Evolutionary conservation across 2,329 filamentous ascomycete genomes (phyloP), one percentile per base, ranked within the genome.

Genomic region (Colletotrichum sp.): DNA sequence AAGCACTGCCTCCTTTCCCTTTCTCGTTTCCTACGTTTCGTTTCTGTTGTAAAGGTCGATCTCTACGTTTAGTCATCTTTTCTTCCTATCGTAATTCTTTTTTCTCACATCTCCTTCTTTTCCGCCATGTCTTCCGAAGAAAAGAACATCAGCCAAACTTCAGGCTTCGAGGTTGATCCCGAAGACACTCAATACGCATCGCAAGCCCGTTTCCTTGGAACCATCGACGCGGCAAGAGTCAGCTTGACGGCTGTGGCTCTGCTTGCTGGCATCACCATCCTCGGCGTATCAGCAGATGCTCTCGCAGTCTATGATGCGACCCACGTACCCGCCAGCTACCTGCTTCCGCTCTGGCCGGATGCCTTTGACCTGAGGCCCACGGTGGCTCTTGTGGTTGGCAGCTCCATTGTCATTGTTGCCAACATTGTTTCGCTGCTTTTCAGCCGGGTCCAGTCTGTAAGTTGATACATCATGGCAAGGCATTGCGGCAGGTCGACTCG

Each of bases 321-420:
- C 3, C 86, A 88, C 72, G 81, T 90, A 19, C 79, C 88, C 1
- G 80, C 81, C 22, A 85, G 87, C 61, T 90, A 86, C 79, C 79
- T 88, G 27, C 85, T 93, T 22, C 85, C 90, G 1, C 80, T 93
- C 65, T 93, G 91, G 91, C 91, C 91, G 0, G 82, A 85, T 16
- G 82, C 88, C 34, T 90, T 93, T 79, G 88, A 93, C 80, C 80
- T 91, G 39, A 86, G 89, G 64, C 91, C 91, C 4, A 91, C 89
- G 5, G 83, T 90, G 34, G 89, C 90, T 11, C 84, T 92, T 30
- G 86, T 92, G 22, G 86, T 85, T 30, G 88, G 89, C 48, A 87
- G 90, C 67, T 82, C 84, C 39, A 82, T 93, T 61, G 86, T 92
- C 11, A 81, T 88, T 8, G 70, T 90, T 9, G 82, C 86, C 75